These are phyloP conservation scores for Botrytis sinoallii DNA, from an alignment of 2,329 filamentous ascomycete species.

Conservation along the genomic window DNA sequence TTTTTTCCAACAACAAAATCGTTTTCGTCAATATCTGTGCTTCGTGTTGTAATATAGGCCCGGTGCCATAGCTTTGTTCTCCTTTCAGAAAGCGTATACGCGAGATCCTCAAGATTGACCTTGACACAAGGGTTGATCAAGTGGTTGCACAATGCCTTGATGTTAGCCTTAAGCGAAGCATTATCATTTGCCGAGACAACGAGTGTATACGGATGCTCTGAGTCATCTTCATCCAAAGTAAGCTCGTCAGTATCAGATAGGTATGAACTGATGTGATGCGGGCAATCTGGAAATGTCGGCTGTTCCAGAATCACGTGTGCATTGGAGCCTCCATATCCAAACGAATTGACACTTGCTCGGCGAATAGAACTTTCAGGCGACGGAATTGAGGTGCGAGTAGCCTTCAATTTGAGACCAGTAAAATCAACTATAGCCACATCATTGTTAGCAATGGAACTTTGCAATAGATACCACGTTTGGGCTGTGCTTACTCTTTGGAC, in stretches of 20 bases:
- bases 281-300: not conserved
- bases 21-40: not conserved
- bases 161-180: conserved; percentile 4
- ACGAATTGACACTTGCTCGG: conserved; percentile 43
- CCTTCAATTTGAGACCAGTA: conserved; percentile 37
- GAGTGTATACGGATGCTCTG: not conserved
- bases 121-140: conserved; percentile 16
- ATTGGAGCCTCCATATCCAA: conserved; percentile 32
- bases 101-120: conserved; percentile 20
- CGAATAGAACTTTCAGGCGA: conserved; percentile 39
- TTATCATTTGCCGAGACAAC: conserved; percentile 21
- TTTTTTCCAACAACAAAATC: not conserved
- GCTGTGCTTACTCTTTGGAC: conserved; percentile 24
- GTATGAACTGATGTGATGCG: conserved; percentile 2
- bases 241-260: not conserved
- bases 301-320: conserved; percentile 32
- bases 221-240: conserved; percentile 13
- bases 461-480: not conserved
- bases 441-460: not conserved
- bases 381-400: conserved; percentile 11
- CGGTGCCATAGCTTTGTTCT: conserved; percentile 25
- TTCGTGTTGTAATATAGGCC: not conserved
- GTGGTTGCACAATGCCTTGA: conserved; percentile 11
- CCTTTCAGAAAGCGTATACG: conserved; percentile 31
- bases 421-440: conserved; percentile 18